A percentile compares a stretch with the other conserved stretches of the same genome.
phyloP scores from a whole-genome alignment of 106 monocot species.

The Cymbidium sinense region DNA sequence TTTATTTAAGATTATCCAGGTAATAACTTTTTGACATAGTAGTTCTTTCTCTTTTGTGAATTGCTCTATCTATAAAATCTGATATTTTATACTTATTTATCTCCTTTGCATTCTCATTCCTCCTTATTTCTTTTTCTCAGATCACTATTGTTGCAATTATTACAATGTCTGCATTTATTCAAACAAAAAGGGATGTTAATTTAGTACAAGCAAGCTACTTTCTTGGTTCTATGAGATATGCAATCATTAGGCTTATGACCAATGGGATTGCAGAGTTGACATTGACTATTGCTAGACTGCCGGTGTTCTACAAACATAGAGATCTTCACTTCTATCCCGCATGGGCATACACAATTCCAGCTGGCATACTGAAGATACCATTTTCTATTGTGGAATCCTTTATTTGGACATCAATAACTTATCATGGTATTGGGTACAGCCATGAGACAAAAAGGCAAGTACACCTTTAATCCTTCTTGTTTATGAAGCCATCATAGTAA shows the following conservation, averaged over 20 bases:
- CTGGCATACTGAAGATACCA: conserved; percentile 19
- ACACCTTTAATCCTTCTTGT: too few relatives aligned
- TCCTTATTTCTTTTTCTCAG: neutral
- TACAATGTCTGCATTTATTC: conserved; percentile 5
- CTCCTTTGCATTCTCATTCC: neutral
- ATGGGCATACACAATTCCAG: conserved; percentile 26
- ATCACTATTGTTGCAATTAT: too few relatives aligned
- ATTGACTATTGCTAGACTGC: conserved; percentile 11
- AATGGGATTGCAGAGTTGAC: conserved; percentile 25
- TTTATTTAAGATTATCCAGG: conserved; percentile 6
- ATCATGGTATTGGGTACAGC: conserved; percentile 38
- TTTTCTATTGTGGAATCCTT: conserved; percentile 41
- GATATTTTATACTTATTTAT: neutral
- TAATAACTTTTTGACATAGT: neutral
- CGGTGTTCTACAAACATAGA: conserved; percentile 22
- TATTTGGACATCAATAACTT: conserved; percentile 35
- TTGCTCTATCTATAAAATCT: neutral
- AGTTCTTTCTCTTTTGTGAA: neutral
- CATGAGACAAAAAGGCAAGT: conserved; percentile 20
- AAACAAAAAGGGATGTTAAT: conserved; percentile 8
- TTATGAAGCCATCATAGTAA: neutral
- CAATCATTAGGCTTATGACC: conserved; percentile 14
- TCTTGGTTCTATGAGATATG: conserved; percentile 12
- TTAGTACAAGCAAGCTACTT: conserved; percentile 12
- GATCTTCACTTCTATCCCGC: conserved; percentile 24